Evolutionary conservation across 1,284 basidiomycete species (phyloP), one percentile per base, ranked within the genome.

Genomic region (Gomphus sp.): DNA sequence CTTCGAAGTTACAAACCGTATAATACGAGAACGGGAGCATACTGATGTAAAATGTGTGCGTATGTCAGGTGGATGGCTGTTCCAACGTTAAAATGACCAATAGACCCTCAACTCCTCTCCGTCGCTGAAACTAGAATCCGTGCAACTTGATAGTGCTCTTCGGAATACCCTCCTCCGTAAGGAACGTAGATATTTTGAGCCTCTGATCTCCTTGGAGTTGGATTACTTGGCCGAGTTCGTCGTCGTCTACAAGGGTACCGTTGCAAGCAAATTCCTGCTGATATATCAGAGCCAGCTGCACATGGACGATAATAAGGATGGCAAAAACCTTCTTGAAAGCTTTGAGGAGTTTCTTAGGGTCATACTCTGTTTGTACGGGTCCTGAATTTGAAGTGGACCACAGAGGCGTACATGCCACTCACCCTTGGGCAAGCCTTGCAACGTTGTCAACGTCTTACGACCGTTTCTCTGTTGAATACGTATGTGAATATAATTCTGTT

Each of bases 381-480:
- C 56, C 54, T 63, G 59, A 49, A 44, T 39, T 22, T 33, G 22
- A 12, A 14, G 16, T 2, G 12, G 12, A 52, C 7, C 9, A 12
- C 33, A 10, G 43, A 10, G 37, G 12, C 56, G 52, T 31, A 55
- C 31, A 22, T 11, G 48, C 25, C 50, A 75, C 84, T 65, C 66
- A 92, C 93, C 87, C 77, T 91, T 93, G 62, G 93, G 93, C 64
- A 99, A 77, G 65, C 97, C 97, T 76, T 99, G 96, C 66, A 99
- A 81, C 61, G 96, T 99, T 48, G 97, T 99, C 77, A 99, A 78
- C 64, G 95, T 98, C 84, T 99, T 99, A 68, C 97, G 85, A 67
- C 97, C 97, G 84, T 99, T 99, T 70, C 97, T 84, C 77, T 99
- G 97, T 76, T 99, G 97, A 70, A 99, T 91, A 79, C 93, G 92